Evolutionary conservation across 371 early-diverging fungal genomes (phyloP).

Genomic region (Nosema bombycis): DNA sequence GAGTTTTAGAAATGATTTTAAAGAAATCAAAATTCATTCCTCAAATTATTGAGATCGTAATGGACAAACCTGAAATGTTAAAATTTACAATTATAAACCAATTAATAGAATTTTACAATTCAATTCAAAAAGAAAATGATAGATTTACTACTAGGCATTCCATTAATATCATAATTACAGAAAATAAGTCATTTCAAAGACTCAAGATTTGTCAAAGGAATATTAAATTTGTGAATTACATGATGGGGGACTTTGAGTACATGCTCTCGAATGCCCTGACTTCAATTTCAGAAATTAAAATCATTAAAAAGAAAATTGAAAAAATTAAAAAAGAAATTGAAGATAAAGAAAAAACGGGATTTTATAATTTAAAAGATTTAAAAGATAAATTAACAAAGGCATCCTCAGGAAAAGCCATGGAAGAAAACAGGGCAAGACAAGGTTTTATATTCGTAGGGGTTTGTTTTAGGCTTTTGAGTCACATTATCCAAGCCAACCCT

Average conservation of each 20-base stretch:
- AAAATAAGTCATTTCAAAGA: conserved; percentile 9
- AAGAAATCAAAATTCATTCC: neutral
- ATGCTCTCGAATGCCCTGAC: conserved; percentile 43
- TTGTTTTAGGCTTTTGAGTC: conserved; percentile 42
- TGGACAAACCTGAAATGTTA: neutral
- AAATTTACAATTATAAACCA: neutral
- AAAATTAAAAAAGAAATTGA: conserved; percentile 12
- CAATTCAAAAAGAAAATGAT: conserved; percentile 24
- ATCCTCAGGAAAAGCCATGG: neutral
- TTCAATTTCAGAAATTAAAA: conserved; percentile 53
- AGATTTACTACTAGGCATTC: conserved; percentile 16
- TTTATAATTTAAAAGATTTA: neutral
- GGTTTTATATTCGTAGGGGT: conserved; percentile 42
- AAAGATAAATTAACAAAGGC: conserved; percentile 5
- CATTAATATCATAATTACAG: conserved; percentile 30
- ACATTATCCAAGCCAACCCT: conserved; percentile 34
- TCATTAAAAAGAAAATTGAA: conserved; percentile 26
- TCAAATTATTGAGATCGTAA: neutral
- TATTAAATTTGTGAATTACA: conserved; percentile 46
- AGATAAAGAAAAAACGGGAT: conserved; percentile 1
- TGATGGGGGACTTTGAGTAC: conserved; percentile 56
- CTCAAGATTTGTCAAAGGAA: conserved; percentile 18
- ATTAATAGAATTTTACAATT: conserved; percentile 18
- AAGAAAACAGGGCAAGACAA: conserved; percentile 4
- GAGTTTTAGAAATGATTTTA: neutral